Conservation (phyloP, 345 rosid genomes). For the Viola odorata region DNA sequence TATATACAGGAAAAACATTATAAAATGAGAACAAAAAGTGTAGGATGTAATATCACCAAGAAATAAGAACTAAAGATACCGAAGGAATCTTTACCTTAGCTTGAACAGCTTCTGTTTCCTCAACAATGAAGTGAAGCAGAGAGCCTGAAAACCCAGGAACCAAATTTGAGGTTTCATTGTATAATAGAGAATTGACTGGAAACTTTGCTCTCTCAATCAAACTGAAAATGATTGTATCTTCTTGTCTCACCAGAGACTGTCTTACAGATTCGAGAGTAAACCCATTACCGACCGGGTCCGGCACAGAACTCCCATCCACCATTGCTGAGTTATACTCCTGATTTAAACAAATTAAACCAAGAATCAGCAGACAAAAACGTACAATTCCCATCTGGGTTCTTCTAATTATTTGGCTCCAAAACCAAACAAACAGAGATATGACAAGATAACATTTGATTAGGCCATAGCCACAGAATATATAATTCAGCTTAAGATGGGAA, state of each 20-base stretch:
- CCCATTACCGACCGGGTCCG: slow-evolving; percentile 7
- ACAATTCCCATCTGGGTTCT: no score
- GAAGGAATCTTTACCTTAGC: slow-evolving; percentile 40
- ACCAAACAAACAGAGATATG: background rate
- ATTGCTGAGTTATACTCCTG: slow-evolving; percentile 18
- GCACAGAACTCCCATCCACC: slow-evolving; percentile 11
- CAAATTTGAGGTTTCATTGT: slow-evolving; percentile 23
- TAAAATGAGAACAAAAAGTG: no score
- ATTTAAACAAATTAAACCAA: slow-evolving; percentile 4
- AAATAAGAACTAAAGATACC: background rate
- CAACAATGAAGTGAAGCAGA: slow-evolving; percentile 43
- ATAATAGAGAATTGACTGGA: slow-evolving; percentile 43
- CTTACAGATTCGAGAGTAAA: slow-evolving; percentile 54
- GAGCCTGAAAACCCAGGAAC: slow-evolving; percentile 45
- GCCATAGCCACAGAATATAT: no score
- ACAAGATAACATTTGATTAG: no score
- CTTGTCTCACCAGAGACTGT: slow-evolving; percentile 67
- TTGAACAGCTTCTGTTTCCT: slow-evolving; percentile 52
- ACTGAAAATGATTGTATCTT: slow-evolving; percentile 67
- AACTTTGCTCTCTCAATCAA: slow-evolving; percentile 74
- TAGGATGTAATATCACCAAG: background rate
- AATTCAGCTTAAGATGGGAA: no score
- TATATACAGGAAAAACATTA: no score
- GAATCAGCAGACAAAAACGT: background rate
- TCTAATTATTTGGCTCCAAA: no score